Conservation (phyloP, 2,329 filamentous ascomycete species). For the Beauveria scarabaeidicola region DNA sequence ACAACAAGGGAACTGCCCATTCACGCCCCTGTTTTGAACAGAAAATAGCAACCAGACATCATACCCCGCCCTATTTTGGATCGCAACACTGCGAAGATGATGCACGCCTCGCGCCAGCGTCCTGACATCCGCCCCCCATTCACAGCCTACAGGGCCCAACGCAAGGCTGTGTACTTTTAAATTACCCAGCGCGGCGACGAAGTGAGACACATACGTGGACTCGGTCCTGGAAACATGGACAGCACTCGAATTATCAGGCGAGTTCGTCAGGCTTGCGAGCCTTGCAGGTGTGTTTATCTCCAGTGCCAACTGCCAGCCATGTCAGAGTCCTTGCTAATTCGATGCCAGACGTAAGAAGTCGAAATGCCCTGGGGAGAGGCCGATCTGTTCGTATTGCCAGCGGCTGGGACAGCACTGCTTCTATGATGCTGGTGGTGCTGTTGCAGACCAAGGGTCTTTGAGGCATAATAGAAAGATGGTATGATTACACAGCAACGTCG, state of each 20-base stretch:
- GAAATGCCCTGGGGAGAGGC: constrained; percentile 41
- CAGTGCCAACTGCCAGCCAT: no score
- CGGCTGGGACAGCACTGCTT: constrained; percentile 38
- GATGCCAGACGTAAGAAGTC: constrained; percentile 39
- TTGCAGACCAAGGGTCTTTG: constrained; percentile 5
- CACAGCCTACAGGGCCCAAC: not conserved
- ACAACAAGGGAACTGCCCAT: not conserved
- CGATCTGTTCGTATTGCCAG: constrained; percentile 39
- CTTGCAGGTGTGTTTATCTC: constrained; percentile 22
- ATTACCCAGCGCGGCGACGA: not conserved
- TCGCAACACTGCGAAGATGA: not conserved
- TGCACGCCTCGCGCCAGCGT: not conserved
- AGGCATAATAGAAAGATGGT: constrained; percentile 16
- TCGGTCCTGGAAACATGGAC: constrained; percentile 1
- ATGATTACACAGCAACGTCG: not conserved
- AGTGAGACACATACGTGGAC: not conserved
- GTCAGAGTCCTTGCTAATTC: not conserved
- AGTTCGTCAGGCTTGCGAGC: constrained; percentile 23
- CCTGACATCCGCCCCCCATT: not conserved
- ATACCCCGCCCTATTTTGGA: not conserved
- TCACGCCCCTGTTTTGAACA: not conserved
- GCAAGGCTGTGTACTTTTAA: not conserved
- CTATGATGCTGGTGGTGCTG: constrained; percentile 23
- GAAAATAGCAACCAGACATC: not conserved
- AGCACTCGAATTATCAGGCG: constrained; percentile 7